Conservation (phyloP, 2,329 filamentous ascomycete species). For the Teratosphaeria gauchensis region DNA sequence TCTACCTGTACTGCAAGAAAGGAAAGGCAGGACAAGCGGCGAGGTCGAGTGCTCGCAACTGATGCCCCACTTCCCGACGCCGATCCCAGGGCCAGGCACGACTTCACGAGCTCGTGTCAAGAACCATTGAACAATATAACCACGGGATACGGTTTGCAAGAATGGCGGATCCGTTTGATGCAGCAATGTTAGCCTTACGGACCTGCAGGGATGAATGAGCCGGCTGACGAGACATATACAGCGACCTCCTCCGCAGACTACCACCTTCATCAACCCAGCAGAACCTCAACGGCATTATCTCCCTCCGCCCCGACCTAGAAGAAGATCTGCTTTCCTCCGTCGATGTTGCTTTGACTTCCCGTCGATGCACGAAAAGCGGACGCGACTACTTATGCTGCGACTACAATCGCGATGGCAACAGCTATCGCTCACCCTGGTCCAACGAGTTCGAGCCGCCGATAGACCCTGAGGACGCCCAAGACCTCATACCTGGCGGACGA, state of each 20-base stretch:
- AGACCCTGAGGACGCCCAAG: conserved; percentile 61
- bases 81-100: not conserved
- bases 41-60: not conserved
- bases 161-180: conserved; percentile 59
- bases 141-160: not conserved
- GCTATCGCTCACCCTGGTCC: conserved; percentile 96
- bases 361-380: conserved; percentile 76
- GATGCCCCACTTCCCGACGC: not conserved
- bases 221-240: conserved; percentile 31
- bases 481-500: conserved; percentile 78
- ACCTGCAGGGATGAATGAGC: conserved; percentile 7
- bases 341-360: conserved; percentile 83
- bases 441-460: conserved; percentile 95
- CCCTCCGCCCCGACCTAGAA: conserved; percentile 79
- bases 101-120: not conserved
- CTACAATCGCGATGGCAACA: conserved; percentile 98
- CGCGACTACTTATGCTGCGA: conserved; percentile 97
- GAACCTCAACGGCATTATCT: conserved; percentile 83
- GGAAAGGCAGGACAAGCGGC: not conserved
- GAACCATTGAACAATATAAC: not conserved
- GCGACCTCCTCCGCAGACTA: conserved; percentile 94
- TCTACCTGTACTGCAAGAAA: not conserved
- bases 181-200: conserved; percentile 54
- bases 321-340: conserved; percentile 97
- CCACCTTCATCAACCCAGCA: conserved; percentile 84